These are phyloP conservation scores for Boletus calvinii DNA, from an alignment of 1,284 basidiomycete species.

Conservation along the genomic window DNA sequence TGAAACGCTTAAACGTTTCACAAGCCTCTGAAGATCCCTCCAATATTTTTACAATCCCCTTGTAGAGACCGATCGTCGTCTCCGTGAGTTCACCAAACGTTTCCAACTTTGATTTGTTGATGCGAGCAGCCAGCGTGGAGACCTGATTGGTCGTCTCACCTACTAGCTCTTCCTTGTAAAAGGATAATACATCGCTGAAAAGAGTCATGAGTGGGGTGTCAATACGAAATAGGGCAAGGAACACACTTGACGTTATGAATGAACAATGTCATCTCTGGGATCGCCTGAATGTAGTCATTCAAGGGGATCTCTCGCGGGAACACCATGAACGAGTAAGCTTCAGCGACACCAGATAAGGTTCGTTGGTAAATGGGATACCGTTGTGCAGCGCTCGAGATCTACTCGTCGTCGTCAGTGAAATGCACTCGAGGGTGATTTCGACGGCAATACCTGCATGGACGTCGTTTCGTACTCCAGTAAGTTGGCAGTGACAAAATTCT, in stretches of 20 bases:
- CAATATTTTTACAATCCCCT: conserved; percentile 20
- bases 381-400: conserved; percentile 21
- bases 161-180: conserved; percentile 41
- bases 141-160: conserved; percentile 37
- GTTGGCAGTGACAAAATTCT: conserved; percentile 27
- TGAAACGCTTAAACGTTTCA: conserved; percentile 19
- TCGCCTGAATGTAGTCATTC: conserved; percentile 34
- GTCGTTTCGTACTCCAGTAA: conserved; percentile 33
- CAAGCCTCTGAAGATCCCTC: conserved; percentile 18
- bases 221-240: not conserved
- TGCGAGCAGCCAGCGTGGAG: conserved; percentile 28
- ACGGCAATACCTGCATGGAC: conserved; percentile 19
- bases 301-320: conserved; percentile 31
- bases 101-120: conserved; percentile 26
- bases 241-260: conserved; percentile 37
- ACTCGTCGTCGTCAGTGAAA: not conserved
- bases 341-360: conserved; percentile 30
- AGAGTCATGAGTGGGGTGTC: not conserved
- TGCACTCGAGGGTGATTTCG: not conserved
- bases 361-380: conserved; percentile 33
- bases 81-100: conserved; percentile 25
- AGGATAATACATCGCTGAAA: conserved; percentile 41
- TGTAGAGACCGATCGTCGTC: conserved; percentile 20
- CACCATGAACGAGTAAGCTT: conserved; percentile 31
- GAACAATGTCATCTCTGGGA: conserved; percentile 34